Evolutionary conservation across 495 filamentous ascomycete genomes (phyloP), one percentile per base, ranked within the genome.

Genomic region (Podospora appendiculata): DNA sequence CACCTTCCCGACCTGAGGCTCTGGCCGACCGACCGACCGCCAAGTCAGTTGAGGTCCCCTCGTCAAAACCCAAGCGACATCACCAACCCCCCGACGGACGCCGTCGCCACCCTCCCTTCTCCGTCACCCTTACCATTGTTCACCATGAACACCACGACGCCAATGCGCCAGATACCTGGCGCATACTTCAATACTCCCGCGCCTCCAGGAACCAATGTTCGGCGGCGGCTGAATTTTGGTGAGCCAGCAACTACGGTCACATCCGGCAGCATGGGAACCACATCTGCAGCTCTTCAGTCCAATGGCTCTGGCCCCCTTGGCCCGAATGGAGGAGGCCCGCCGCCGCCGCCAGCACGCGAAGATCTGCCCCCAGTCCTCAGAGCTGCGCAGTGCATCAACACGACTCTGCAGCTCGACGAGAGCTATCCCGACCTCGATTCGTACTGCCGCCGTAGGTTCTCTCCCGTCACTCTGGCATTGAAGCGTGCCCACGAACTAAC

Each of bases 371-470:
- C 88, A 1, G 75, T 94, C 52, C 81, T 87, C 50, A 87, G 90
- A 59, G 93, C 88, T 8, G 86, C 90, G 41, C 74, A 75, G 36
- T 90, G 85, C n/a, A 82, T 99, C 61, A 93, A 92, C 71, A 79
- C 86, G 57, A 82, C 83, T 12, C 69, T 97, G 19, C 66, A 72
- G 34, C 75, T 77, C 48, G 94, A 97, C 62, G 76, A 82, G 58
- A 82, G 83, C 60, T 97, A 88, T 63, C 90, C 90, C 8, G 89
- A 94, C 55, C 73, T 99, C 6, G 93, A 97, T 68, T 86, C 79
- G 58, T 95, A 95, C 68, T 76, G 94, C 57, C 83, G 82, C 63
- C 90, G 91, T 96, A 77, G 76, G 87, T 82, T 45, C 6, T 32
- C 33, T 2, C 13, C n/a, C 3, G 0, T 35, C 6, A 33, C 34